phyloP scores from a whole-genome alignment of 2,329 filamentous ascomycete genomes.

The Microsporum canis region DNA sequence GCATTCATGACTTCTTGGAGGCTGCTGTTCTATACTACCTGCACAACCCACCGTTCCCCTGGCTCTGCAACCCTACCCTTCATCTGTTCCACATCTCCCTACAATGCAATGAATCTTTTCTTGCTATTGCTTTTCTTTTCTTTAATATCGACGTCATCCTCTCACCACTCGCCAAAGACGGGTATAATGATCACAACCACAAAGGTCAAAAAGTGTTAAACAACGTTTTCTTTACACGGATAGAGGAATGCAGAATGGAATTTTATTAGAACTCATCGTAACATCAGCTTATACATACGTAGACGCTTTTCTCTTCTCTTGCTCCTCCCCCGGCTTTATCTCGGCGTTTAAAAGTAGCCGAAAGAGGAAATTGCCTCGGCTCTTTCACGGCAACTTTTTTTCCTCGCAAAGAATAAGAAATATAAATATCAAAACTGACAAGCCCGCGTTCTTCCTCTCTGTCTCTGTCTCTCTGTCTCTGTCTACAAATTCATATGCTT shows the following conservation, averaged over 20 bases:
- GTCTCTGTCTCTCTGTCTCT: neutral
- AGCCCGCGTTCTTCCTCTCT: neutral
- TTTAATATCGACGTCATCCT: neutral
- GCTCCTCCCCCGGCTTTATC: neutral
- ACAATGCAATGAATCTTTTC: neutral
- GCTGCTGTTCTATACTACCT: slow-evolving; percentile 1
- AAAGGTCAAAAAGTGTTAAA: neutral
- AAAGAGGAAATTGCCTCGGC: slow-evolving; percentile 5
- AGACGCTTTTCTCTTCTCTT: neutral
- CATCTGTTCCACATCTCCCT: neutral
- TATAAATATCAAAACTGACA: neutral
- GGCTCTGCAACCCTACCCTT: neutral
- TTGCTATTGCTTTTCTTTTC: neutral
- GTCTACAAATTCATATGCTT: neutral
- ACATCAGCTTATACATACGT: neutral
- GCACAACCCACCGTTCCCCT: neutral
- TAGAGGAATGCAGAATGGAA: slow-evolving; percentile 2
- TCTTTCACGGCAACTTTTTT: neutral
- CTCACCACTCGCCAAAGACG: neutral
- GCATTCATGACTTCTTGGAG: slow-evolving; percentile 2
- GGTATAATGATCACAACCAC: neutral
- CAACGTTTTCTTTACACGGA: slow-evolving; percentile 1
- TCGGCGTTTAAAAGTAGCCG: neutral
- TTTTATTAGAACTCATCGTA: neutral
- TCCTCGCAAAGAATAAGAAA: too few species aligned